Evolutionary conservation across 208 protist genomes (phyloP), one percentile per base, ranked within the genome.

Genomic region (Crithidia thermophila): DNA sequence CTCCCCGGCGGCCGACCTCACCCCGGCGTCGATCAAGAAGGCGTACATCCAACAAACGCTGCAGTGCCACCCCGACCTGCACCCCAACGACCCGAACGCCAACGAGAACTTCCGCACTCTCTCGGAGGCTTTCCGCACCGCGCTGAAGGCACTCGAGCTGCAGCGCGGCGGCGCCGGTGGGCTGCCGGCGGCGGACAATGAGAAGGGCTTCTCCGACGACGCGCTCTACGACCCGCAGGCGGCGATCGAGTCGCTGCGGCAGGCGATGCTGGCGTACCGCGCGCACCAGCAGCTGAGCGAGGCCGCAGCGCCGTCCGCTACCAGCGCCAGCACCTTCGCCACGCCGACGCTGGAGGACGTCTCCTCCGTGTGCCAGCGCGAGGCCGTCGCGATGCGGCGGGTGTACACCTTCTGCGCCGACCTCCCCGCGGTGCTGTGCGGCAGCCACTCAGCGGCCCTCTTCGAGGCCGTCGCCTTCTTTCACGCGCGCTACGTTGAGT

Each of bases 381-480:
- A 94, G 67, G 67, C 79, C 8, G 40, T 78, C 45, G 84, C 89
- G 42, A 84, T 85, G 84, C 78, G 69, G 27, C 81, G 82, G 10
- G 83, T 94, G 69, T 47, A 63, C 28, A 72, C 72, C 31, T 92
- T 93, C 62, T 93, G 89, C 58, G 74, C 77, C 18, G 81, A 83
- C 20, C 78, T 94, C 11, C 89, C 89, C 28, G 67, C 70, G 23
- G 72, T 91, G n/a, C 47, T 94, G 27, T 88, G 80, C 68, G 89
- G 88, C 50, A 81, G 78, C 55, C 50, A 72, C 45, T 77, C 79
- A 16, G 80, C 70, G 28, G 81, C 85, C n/a, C 81, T 94, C 28
- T 91, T 94, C 68, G 89, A 94, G 60, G 81, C 84, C 14, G 81
- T 94, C 45, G 76, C 79, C 46, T 94, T 94, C 71, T 94, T 93